These are phyloP conservation scores for Rhododendron simsii DNA, from an alignment of 148 eudicot genomes.

Conservation along the genomic window DNA sequence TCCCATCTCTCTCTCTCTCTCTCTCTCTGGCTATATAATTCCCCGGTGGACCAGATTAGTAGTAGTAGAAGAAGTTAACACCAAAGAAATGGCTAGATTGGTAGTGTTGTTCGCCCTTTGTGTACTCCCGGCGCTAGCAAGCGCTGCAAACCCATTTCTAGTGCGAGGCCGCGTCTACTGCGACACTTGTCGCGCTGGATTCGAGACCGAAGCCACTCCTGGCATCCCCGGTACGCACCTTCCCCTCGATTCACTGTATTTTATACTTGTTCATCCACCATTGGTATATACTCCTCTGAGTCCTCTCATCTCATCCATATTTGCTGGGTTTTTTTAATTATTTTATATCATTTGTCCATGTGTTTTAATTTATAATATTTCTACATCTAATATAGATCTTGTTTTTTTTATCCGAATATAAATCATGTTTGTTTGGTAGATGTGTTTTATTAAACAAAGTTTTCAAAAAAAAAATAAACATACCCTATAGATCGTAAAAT, in stretches of 20 bases:
- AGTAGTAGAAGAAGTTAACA: neutral
- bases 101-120: slow-evolving; percentile 25
- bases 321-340: too few species aligned
- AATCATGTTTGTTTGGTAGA: neutral
- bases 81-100: slow-evolving; percentile 30
- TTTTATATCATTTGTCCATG: too few species aligned
- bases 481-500: neutral
- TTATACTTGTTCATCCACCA: neutral
- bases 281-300: too few species aligned
- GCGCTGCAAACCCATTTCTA: slow-evolving; percentile 23
- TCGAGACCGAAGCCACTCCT: slow-evolving; percentile 53
- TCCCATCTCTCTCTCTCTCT: neutral
- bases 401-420: too few species aligned
- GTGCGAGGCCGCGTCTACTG: slow-evolving; percentile 59
- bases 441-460: neutral
- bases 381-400: too few species aligned
- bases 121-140: slow-evolving; percentile 20
- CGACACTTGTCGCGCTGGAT: slow-evolving; percentile 75
- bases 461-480: too few species aligned
- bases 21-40: neutral
- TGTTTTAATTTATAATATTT: too few species aligned
- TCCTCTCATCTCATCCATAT: too few species aligned
- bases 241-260: neutral
- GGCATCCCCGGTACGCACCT: slow-evolving; percentile 45
- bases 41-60: neutral